Evolutionary conservation across 2,329 filamentous ascomycete species (phyloP), one percentile per base, ranked within the genome.

Genomic region (Scytalidium lignicola): DNA sequence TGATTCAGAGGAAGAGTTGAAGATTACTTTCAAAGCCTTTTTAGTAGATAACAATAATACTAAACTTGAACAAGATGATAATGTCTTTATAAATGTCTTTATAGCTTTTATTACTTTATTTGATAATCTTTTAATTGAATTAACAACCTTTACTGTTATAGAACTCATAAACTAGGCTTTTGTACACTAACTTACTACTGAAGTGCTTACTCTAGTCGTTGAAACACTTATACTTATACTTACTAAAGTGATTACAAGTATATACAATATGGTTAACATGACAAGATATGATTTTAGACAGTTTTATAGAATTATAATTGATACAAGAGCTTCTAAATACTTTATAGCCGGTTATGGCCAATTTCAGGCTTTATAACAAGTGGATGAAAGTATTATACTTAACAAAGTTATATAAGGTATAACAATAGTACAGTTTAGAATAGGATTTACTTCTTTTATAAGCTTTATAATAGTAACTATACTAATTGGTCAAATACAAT

Each of bases 361-460:
- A 32, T 21, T 28, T 21, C 23, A 19, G 13, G 12, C 17, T 15
- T 43, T 48, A 46, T 23, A 41, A 4, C n/a, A 18, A 18, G 7
- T 32, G 9, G 63, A 15, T 5, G 15, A 37, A 5, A 9, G 10
- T 37, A 37, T 15, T 17, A 15, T 9, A 15, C 10, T 37, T 17
- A 13, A 37, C 15, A n/a, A 37, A n/a, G 5, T 4, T 15, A 37
- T n/a, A 4, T 7, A 37, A 15, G 15, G 32, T 13, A 37, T 13
- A 41, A 37, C 47, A 7, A 39, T n/a, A 23, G 37, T 48, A 26
- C 15, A 43, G 28, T 51, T 51, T 46, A 42, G 42, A 8, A 49
- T 51, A 37, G 23, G 39, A n/a, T n/a, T 15, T 21, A 46, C 37
- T 1, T 22, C 18, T 26, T 42, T 26, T 21, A 43, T 48, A 3